Conservation (phyloP, 331 rosid genomes). For the Quercus phellos region DNA sequence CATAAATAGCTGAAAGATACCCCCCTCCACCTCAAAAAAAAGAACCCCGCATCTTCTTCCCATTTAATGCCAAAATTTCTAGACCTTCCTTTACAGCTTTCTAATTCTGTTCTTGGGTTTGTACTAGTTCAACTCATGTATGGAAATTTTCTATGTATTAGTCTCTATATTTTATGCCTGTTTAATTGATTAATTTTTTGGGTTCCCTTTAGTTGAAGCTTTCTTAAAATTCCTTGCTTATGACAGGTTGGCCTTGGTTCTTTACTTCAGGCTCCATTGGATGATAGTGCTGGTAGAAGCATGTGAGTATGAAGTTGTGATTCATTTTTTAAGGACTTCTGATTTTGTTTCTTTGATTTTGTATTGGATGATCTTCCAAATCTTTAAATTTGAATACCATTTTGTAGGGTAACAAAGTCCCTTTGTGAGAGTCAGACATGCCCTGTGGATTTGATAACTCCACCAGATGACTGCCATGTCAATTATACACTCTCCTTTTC, state of each 20-base stretch:
- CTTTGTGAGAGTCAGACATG: slow-evolving; percentile 79
- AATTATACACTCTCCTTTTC: slow-evolving; percentile 93
- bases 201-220: neutral
- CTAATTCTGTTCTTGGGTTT: neutral
- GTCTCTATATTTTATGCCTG: neutral
- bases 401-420: slow-evolving; percentile 69
- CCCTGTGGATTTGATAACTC: slow-evolving; percentile 87
- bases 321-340: slow-evolving; percentile 15
- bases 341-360: slow-evolving; percentile 14
- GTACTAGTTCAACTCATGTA: neutral
- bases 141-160: neutral
- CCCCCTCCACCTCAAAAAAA: too few species aligned
- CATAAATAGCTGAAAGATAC: too few species aligned
- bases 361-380: slow-evolving; percentile 1
- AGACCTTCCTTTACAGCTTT: neutral
- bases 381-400: slow-evolving; percentile 20
- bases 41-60: neutral
- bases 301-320: slow-evolving; percentile 53
- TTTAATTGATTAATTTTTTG: neutral
- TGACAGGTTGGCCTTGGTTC: slow-evolving; percentile 92
- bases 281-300: slow-evolving; percentile 65
- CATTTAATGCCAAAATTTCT: neutral
- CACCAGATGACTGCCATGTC: slow-evolving; percentile 99
- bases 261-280: slow-evolving; percentile 93
- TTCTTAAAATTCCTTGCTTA: slow-evolving; percentile 13